Conservation (phyloP, 176 grass and related monocot genomes). For the Themeda triandra region DNA sequence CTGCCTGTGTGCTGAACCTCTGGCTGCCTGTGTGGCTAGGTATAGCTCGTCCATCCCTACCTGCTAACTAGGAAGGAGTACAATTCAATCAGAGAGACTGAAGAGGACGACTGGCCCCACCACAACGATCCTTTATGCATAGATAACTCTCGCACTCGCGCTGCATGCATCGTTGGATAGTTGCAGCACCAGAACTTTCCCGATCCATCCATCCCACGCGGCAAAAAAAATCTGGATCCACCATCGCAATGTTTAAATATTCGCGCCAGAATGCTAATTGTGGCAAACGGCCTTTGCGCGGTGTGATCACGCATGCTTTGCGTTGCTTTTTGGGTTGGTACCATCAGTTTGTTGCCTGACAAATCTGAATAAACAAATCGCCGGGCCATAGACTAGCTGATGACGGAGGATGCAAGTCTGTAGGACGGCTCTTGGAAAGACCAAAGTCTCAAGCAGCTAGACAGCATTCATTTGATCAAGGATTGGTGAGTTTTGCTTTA, state of each 20-base stretch:
- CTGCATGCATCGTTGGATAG: constrained; percentile 21
- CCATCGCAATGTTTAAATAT: constrained; percentile 4
- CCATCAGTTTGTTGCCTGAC: constrained; percentile 13
- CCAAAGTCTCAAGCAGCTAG: constrained; percentile 7
- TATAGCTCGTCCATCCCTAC: background rate
- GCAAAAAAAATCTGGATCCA: constrained; percentile 32
- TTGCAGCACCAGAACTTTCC: constrained; percentile 42
- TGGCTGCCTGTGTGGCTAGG: background rate
- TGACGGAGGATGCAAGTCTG: constrained; percentile 9
- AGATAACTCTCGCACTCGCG: constrained; percentile 7
- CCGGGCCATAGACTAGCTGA: background rate
- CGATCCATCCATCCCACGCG: constrained; percentile 16
- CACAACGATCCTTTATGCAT: constrained; percentile 16
- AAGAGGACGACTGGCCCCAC: constrained; percentile 5
- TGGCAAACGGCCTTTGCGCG: background rate
- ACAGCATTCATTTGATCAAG: constrained; percentile 1
- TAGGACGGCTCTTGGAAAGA: constrained; percentile 28
- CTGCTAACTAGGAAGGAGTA: background rate
- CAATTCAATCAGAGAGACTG: background rate
- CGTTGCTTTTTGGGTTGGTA: constrained; percentile 9
- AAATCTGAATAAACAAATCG: constrained; percentile 34
- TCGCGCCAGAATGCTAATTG: background rate
- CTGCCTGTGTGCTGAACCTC: background rate
- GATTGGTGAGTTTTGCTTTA: background rate
- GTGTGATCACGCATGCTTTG: background rate